Evolutionary conservation across 345 rosid genomes (phyloP), one percentile per base, ranked within the genome.

Genomic region (Eucalyptus polyanthemos): DNA sequence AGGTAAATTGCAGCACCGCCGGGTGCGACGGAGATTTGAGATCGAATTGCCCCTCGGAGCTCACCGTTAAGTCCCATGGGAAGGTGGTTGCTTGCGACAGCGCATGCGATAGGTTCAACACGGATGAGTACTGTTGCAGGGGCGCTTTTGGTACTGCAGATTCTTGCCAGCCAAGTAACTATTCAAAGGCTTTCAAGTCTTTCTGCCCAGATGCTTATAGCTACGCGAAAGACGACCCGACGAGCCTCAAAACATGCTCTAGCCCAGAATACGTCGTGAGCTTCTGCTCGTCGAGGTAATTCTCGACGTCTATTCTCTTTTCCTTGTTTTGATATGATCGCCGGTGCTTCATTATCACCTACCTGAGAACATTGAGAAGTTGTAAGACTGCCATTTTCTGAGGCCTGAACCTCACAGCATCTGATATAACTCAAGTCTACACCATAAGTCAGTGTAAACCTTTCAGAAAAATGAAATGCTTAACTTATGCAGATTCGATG

Each of bases 131-230:
- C 19, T 95, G 97, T 21, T 95, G 97, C 87, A 90, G 94, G 86
- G 96, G 97, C 47, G 86, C 87, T 21, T 95, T 89, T 47, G 91
- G 47, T 10, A 93, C 91, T 54, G 92, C 93, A 15, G 86, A 31
- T 4, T 87, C 91, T 7, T 95, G 96, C 89, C 81, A 86, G 40
- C 91, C 97, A 15, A 90, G 93, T 12, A 94, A 95, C 85, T 95
- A 94, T 87, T 94, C 97, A 37, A 94, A 44, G 89, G 91, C 89
- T 50, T 95, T 95, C 91, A 95, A 95, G 87, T 91, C 93, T 80
- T 92, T 89, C 6, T 95, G 96, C 90, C 96, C 97, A 51, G 94
- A 93, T 27, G 95, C 97, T 44, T 92, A 94, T 31, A 95, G 96
- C 89, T 95, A 94, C 86, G 96, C 96, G 11, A 91, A 89, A 29